Conservation (phyloP, 345 rosid species). For the Sonneratia alba region DNA sequence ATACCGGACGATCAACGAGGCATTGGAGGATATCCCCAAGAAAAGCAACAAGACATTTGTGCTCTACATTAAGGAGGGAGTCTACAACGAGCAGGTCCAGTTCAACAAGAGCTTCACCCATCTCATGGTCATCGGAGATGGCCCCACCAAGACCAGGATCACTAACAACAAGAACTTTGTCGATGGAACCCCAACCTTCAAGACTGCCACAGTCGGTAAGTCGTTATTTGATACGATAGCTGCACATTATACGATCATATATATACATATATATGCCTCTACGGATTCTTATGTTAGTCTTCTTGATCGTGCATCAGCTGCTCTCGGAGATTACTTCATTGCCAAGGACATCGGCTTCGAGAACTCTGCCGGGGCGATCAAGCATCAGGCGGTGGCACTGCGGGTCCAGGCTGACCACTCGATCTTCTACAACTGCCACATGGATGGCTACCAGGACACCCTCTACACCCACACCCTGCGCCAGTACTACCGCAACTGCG, state of each 20-base stretch:
- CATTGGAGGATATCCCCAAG: slow-evolving; percentile 29
- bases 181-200: slow-evolving; percentile 51
- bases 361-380: slow-evolving; percentile 61
- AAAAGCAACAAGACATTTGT: slow-evolving; percentile 31
- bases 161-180: slow-evolving; percentile 32
- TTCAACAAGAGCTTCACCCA: slow-evolving; percentile 23
- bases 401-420: not conserved
- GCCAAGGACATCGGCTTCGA: slow-evolving; percentile 67
- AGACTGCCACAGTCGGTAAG: slow-evolving; percentile 65
- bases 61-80: slow-evolving; percentile 53
- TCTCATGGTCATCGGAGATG: slow-evolving; percentile 59
- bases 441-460: slow-evolving; percentile 76
- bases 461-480: slow-evolving; percentile 62
- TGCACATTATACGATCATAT: not conserved
- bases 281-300: not conserved
- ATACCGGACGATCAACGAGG: slow-evolving; percentile 43
- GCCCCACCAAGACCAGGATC: slow-evolving; percentile 52
- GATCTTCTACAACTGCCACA: slow-evolving; percentile 52
- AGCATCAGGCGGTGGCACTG: slow-evolving; percentile 71
- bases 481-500: slow-evolving; percentile 81
- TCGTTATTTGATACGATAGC: not conserved
- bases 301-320: slow-evolving; percentile 28
- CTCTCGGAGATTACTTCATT: slow-evolving; percentile 28
- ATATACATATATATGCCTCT: too few species aligned
- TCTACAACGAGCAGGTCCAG: slow-evolving; percentile 42